These are phyloP conservation scores for Aspergillus tanneri DNA, from an alignment of 2,329 filamentous ascomycete species.

Conservation along the genomic window DNA sequence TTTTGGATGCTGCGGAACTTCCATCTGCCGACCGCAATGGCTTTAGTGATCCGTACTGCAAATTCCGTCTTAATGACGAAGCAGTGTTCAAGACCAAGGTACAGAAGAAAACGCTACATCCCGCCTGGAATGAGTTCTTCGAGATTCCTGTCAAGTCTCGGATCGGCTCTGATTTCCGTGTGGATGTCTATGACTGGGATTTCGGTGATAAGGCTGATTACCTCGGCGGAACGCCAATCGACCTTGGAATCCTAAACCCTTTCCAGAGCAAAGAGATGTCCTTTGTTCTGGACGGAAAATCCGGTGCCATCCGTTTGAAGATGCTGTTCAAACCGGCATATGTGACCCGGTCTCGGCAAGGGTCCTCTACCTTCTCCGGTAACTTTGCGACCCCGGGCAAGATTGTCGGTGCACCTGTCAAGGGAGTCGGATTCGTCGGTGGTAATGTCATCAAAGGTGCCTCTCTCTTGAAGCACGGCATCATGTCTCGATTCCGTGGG, in stretches of 20 bases:
- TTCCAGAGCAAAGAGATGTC: constrained; percentile 76
- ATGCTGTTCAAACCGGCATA: constrained; percentile 93
- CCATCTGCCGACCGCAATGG: constrained; percentile 93
- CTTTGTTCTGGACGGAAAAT: constrained; percentile 81
- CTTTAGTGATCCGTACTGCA: constrained; percentile 95
- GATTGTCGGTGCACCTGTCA: constrained; percentile 93
- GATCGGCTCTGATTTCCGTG: constrained; percentile 77
- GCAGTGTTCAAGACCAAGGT: constrained; percentile 94
- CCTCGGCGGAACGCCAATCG: constrained; percentile 74
- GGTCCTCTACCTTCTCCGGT: constrained; percentile 87
- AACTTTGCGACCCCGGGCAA: constrained; percentile 85
- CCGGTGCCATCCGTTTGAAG: constrained; percentile 75
- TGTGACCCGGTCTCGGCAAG: constrained; percentile 79
- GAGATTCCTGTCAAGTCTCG: constrained; percentile 79
- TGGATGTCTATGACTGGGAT: constrained; percentile 92
- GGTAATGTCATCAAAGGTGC: constrained; percentile 85
- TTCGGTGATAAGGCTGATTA: constrained; percentile 93
- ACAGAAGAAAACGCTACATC: constrained; percentile 94
- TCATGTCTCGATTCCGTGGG: constrained; percentile 60
- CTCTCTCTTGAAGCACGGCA: constrained; percentile 82
- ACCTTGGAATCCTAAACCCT: constrained; percentile 77
- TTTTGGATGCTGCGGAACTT: constrained; percentile 82
- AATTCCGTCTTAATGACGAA: constrained; percentile 85
- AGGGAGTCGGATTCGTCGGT: constrained; percentile 78
- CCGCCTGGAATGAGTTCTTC: constrained; percentile 95